Conservation (phyloP, 345 rosid genomes). For the Brassica juncea region DNA sequence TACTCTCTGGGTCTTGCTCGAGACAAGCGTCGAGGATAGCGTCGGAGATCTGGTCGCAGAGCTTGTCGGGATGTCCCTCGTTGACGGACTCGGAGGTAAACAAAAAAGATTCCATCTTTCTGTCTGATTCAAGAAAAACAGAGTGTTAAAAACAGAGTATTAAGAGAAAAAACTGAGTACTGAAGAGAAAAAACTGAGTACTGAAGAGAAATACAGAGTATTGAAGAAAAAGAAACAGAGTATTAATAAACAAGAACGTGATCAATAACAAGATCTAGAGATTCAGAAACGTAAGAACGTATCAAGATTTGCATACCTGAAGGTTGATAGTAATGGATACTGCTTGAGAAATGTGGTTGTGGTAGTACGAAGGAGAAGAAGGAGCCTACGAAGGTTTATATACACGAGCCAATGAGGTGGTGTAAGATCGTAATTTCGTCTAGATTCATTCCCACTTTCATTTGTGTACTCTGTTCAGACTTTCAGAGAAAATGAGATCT, state of each 20-base stretch:
- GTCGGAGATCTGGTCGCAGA: constrained; percentile 74
- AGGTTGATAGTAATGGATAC: constrained; percentile 6
- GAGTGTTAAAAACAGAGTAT: neutral
- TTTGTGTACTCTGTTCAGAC: neutral
- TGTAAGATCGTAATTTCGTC: constrained; percentile 37
- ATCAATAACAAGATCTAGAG: neutral
- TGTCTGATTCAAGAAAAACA: neutral
- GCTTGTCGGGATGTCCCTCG: constrained; percentile 84
- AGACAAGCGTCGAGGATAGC: constrained; percentile 72
- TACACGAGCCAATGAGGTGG: constrained; percentile 1
- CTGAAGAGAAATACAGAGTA: neutral
- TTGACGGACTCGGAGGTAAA: constrained; percentile 75
- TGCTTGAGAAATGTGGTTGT: neutral
- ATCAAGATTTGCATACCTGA: constrained; percentile 15
- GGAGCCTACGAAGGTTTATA: constrained; percentile 21
- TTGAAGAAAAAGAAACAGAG: neutral
- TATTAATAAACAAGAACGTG: neutral
- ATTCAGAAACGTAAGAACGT: neutral
- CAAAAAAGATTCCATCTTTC: constrained; percentile 65
- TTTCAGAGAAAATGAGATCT: constrained; percentile 31
- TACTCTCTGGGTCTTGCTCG: constrained; percentile 70
- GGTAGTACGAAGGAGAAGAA: constrained; percentile 22
- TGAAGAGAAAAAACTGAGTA: neutral
- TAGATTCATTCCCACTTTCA: constrained; percentile 37
- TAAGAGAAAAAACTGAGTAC: neutral